Evolutionary conservation across 441 rosid species (phyloP), one percentile per base, ranked within the genome.

Genomic region (Cnidoscolus chayamansa): DNA sequence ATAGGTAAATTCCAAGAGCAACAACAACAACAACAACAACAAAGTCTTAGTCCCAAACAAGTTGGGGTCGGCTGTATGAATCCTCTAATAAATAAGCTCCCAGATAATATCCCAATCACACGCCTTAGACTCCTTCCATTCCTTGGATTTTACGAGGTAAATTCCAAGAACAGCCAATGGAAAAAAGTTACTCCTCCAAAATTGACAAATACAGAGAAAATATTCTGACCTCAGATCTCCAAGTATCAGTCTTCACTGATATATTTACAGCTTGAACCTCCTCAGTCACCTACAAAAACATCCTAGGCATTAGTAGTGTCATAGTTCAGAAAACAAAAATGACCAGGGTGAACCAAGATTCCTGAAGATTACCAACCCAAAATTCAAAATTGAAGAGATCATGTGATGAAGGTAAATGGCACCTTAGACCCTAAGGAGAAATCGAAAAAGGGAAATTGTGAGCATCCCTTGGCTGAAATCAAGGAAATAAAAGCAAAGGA

Each of bases 251-350:
- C 81, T 89, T 94, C 72, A 96, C 88, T 0, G 94, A 88, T 67
- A 96, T 93, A 80, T 90, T 92, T 71, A 96, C 97, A 71, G 97
- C 94, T 80, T 96, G 99, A 80, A 89, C 90, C 73, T 96, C 94
- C 76, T 92, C 97, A 69, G 87, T 85, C 25, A 93, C 92, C 99
- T 96, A 71, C 79, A 82, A 74, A 25, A 71, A 47, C 50, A 80
- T 37, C 64, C 75, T 60, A 63, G 12, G 37, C 10, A 70, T 79
- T 60, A 67, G 69, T 54, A 73, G 63, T 25, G 25, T 74, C 61
- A 72, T 17, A 54, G 43, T 67, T 59, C 74, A 49, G 31, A 76
- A 50, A 40, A 68, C 65, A 65, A 30, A 78, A 74, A 76, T 53
- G 59, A 78, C 55, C 53, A 75, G 11, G 19, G 31, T 50, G 17